These are phyloP conservation scores for Metschnikowia santaceciliae DNA, from an alignment of 805 yeast species.

Conservation along the genomic window DNA sequence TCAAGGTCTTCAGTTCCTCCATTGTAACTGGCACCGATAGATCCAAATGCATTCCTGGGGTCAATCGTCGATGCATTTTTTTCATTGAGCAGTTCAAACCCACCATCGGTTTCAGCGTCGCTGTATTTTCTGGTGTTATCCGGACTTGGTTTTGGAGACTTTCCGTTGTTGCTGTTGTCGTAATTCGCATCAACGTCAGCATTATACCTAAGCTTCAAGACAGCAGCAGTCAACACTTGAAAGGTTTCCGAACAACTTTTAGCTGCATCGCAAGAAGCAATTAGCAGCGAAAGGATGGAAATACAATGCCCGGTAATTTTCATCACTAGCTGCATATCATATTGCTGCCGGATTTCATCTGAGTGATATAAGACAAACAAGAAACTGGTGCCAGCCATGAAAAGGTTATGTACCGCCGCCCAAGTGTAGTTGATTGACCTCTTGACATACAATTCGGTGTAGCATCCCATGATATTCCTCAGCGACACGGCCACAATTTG, in stretches of 20 bases:
- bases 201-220: conserved; percentile 54
- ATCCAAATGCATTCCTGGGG: conserved; percentile 2
- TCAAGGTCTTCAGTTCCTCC: background rate
- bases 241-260: conserved; percentile 65
- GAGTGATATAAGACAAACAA: conserved; percentile 73
- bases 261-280: conserved; percentile 78
- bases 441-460: conserved; percentile 51
- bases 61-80: background rate
- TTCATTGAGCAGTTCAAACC: background rate
- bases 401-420: conserved; percentile 87
- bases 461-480: conserved; percentile 60
- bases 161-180: background rate
- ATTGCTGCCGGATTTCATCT: conserved; percentile 44
- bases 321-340: conserved; percentile 42
- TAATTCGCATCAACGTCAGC: conserved; percentile 21
- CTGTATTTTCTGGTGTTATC: background rate
- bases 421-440: conserved; percentile 78
- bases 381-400: conserved; percentile 85
- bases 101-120: background rate
- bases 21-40: background rate
- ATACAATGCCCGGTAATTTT: conserved; percentile 53
- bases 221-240: conserved; percentile 68
- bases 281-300: conserved; percentile 54
- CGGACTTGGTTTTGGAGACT: background rate
- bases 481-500: conserved; percentile 59